phyloP scores from a whole-genome alignment of 768 basidiomycete species.

The Dioszegia hungarica region DNA sequence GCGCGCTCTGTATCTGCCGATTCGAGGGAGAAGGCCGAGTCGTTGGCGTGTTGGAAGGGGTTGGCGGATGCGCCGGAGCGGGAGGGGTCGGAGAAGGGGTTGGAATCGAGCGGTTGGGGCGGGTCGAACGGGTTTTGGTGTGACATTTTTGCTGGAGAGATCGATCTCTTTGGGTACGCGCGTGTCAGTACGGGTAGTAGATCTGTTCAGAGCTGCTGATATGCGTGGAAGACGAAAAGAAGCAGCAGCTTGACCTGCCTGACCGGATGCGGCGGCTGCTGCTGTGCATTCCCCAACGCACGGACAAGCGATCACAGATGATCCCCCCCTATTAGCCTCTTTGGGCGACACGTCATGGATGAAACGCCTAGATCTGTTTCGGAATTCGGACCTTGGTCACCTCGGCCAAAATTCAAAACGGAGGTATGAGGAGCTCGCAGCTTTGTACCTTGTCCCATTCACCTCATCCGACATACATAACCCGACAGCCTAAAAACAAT shows the following conservation, averaged over 20 bases:
- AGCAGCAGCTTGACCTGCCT: no score
- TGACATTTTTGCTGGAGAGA: neutral
- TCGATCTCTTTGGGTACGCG: neutral
- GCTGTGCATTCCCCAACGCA: no score
- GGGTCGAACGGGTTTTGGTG: constrained; percentile 26
- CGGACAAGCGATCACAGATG: no score
- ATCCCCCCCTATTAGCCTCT: no score
- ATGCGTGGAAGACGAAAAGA: no score
- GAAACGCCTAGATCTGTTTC: neutral
- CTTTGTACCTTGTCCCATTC: no score
- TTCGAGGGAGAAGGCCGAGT: constrained; percentile 40
- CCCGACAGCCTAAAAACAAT: neutral
- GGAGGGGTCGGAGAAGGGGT: constrained; percentile 39
- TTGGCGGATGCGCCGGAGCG: constrained; percentile 11
- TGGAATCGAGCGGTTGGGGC: constrained; percentile 30
- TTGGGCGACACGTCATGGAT: neutral
- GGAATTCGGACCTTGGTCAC: neutral
- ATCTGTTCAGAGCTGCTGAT: no score
- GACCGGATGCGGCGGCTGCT: no score
- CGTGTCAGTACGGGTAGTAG: no score
- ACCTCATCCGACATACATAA: no score
- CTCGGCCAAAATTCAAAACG: no score
- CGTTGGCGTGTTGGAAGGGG: constrained; percentile 38
- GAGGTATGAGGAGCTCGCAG: no score
- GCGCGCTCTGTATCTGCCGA: constrained; percentile 25